Base-by-base conservation (phyloP, 164 flowering plant genomes). In the Berberis vulgaris region DNA sequence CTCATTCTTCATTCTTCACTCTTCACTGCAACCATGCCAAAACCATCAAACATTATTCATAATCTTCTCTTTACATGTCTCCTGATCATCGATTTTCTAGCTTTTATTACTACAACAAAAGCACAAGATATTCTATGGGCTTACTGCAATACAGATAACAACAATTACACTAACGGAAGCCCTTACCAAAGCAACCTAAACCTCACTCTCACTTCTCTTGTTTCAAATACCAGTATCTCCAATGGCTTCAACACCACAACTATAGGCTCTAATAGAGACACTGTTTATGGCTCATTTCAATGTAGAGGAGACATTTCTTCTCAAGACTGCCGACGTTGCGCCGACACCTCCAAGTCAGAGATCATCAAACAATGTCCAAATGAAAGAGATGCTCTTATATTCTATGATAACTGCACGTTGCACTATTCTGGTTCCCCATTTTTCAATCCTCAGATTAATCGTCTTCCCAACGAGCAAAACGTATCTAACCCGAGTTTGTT, bases 381-480 rank as follows among this genome's bases (percentile, higher is more conserved):
- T 9, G 3, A 13, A 12, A 63, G 9, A 6, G 56, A 63, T 9
- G 71, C 44, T 10, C 41, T n/a, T 5, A 11, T 67, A 0, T 26
- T 56, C 8, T 63, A 43, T n/a, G 59, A 50, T 1, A 2, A 46
- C 11, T 71, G 74, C 45, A 0, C 46, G 6, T 40, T 72, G 38
- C 74, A 76, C 1, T 76, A 78, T 65, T 76, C 81, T 0, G 41
- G 56, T 57, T 0, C 0, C 2, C 12, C n/a, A 8, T 46, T 74
- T 71, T 65, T 76, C 60, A 26, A 67, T 3, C 26, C 2, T 6
- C 42, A 13, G 2, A 7, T 2, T 39, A 6, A 12, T 13, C 1
- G 11, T 2, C 2, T 12, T 13, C n/a, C 1, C 7, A 4, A 43
- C 38, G 0, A 2, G 2, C 3, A 12, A 10, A 26, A n/a, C 43